Evolutionary conservation across 352 stramenopile genomes (phyloP).

Genomic region (Pseudoperonospora humuli): DNA sequence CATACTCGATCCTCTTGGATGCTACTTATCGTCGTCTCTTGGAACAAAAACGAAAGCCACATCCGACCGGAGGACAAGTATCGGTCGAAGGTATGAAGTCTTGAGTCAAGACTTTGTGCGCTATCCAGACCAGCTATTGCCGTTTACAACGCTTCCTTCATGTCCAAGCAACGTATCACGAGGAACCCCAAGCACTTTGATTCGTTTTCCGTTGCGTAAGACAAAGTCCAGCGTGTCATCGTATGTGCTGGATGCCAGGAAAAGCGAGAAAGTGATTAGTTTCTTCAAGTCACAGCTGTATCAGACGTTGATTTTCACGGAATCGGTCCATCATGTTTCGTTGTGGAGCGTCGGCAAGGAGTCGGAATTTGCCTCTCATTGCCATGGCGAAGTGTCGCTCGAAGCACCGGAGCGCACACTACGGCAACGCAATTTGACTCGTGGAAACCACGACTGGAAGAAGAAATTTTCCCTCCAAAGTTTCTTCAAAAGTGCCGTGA

Average conservation of each 20-base stretch:
- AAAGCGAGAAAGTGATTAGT: constrained; percentile 26
- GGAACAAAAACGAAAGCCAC: constrained; percentile 2
- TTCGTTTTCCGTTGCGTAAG: constrained; percentile 67
- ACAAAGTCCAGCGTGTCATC: constrained; percentile 28
- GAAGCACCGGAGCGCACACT: constrained; percentile 33
- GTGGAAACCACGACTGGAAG: constrained; percentile 60
- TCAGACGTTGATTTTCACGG: constrained; percentile 64
- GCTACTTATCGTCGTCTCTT: constrained; percentile 28
- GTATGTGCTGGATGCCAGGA: constrained; percentile 23
- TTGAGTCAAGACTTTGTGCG: constrained; percentile 47
- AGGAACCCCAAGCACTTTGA: constrained; percentile 46
- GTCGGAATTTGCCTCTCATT: constrained; percentile 53
- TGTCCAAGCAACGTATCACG: constrained; percentile 45
- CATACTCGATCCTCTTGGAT: constrained; percentile 60
- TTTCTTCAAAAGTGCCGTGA: constrained; percentile 61
- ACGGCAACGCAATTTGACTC: constrained; percentile 35
- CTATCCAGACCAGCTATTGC: constrained; percentile 67
- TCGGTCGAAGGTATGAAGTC: constrained; percentile 55
- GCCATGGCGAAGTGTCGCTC: constrained; percentile 40
- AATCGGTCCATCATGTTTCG: constrained; percentile 50
- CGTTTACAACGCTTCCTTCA: constrained; percentile 58
- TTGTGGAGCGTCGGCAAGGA: constrained; percentile 59
- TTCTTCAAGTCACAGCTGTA: constrained; percentile 39
- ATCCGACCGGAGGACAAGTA: constrained; percentile 7
- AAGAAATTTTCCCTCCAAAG: constrained; percentile 71